phyloP scores from a whole-genome alignment of 495 filamentous ascomycete genomes.

The Xylaria nigripes region DNA sequence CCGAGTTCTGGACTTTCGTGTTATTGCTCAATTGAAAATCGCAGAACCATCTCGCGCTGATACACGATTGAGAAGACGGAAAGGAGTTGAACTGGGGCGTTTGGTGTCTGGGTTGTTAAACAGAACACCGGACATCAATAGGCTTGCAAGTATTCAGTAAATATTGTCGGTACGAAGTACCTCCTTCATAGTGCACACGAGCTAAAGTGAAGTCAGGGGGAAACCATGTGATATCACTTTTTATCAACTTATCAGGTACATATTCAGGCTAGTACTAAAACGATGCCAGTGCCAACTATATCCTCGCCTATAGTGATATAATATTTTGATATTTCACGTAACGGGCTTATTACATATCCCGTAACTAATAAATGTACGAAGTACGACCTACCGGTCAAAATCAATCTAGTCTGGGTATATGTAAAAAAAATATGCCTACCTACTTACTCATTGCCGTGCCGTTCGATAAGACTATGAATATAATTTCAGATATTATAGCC shows the following conservation, averaged over 20 bases:
- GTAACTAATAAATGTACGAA: too few species aligned
- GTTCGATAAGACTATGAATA: too few species aligned
- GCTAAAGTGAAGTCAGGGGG: background rate
- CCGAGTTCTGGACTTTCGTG: constrained; percentile 19
- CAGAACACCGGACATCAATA: background rate
- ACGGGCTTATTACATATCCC: background rate
- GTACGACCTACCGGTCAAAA: too few species aligned
- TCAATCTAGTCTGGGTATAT: too few species aligned
- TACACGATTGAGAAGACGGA: background rate
- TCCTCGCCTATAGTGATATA: background rate
- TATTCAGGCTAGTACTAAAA: background rate
- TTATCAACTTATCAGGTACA: background rate
- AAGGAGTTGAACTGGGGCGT: background rate
- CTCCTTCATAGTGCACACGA: too few species aligned
- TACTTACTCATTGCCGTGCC: background rate
- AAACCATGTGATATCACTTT: background rate
- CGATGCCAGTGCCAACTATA: background rate
- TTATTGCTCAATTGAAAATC: constrained; percentile 13
- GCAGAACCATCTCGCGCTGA: constrained; percentile 21
- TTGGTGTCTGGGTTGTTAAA: background rate
- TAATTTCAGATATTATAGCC: too few species aligned
- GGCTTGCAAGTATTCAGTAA: background rate
- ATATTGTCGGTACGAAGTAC: background rate
- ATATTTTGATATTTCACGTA: background rate
- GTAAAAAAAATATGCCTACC: too few species aligned